Base-by-base conservation (phyloP, 2,329 filamentous ascomycete species). In the Pseudogymnoascus sp. region DNA sequence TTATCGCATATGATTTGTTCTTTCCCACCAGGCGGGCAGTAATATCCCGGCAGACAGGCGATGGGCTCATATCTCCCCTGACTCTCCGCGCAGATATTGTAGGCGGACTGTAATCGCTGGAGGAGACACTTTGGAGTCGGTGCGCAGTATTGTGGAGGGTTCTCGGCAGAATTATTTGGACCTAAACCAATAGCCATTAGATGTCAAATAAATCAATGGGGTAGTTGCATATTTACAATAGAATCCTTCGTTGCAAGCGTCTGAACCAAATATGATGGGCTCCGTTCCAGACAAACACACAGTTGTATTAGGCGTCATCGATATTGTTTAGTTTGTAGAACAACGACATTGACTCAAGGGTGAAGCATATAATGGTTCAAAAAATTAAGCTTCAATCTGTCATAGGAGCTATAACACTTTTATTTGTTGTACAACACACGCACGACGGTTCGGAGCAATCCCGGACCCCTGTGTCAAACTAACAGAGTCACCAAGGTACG, bases 21-120 rank as follows among this genome's bases (percentile, higher is more conserved):
- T 44, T 72, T 76, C 8, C 78, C 78, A 2, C 69, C 68, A 6
- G 66, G 69, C 1, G 81, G 81, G 60, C 82, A 84, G 65, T 82
- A 83, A 61, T 71, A 74, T 2, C 81, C 81, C 38, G 75, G 67
- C 42, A 75, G 74, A 67, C 82, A 85, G 6, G 83, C 70, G 3
- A 80, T 73, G 1, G 82, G 82, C 65, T 84, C 82, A 61, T 80
- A 79, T 37, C 11, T 38, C 14, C 68, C 67, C 56, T 69, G 65
- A 11, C 67, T 62, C 29, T 24, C 29, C 31, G 67, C 68, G n/a
- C 38, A 56, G n/a, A 11, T 33, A 8, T 67, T 67, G 14, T 65
- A 63, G 16, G 38, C 38, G 38, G 10, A n/a, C 38, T 42, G 38
- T 29, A 70, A 56, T 56, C 70, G 47, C 8, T 35, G 24, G 10